phyloP scores from a whole-genome alignment of 78 protist genomes.

The Dictyostelium intermedium region DNA sequence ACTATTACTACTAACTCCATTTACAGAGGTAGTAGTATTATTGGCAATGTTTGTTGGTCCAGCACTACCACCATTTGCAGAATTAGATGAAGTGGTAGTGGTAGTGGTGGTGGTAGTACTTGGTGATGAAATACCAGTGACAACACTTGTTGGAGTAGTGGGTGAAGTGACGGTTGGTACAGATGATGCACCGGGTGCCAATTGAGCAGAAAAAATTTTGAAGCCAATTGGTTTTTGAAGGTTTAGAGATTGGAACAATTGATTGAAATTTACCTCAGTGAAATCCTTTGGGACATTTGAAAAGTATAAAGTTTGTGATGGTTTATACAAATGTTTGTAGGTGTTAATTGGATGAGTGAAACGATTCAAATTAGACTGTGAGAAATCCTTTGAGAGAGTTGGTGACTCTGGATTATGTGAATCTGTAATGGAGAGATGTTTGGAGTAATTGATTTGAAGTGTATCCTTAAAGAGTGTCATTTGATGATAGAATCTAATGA shows the following conservation, averaged over 20 bases:
- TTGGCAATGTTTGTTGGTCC: background rate
- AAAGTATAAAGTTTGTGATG: constrained; percentile 79
- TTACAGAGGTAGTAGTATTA: background rate
- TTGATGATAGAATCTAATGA: constrained; percentile 68
- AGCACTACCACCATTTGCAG: background rate
- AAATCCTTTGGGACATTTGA: constrained; percentile 67
- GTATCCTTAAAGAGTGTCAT: constrained; percentile 51
- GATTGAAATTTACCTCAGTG: constrained; percentile 36
- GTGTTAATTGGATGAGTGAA: constrained; percentile 65
- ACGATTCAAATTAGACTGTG: constrained; percentile 49
- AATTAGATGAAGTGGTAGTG: too few species aligned
- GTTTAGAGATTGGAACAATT: constrained; percentile 40
- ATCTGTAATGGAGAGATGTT: constrained; percentile 80
- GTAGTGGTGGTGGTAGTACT: too few species aligned
- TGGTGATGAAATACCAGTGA: background rate
- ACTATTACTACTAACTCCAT: background rate
- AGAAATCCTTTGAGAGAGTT: constrained; percentile 39
- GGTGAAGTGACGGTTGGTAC: background rate
- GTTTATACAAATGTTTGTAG: constrained; percentile 68
- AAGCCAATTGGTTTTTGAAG: constrained; percentile 54
- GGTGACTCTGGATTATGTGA: constrained; percentile 47
- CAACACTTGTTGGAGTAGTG: background rate
- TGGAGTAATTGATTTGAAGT: constrained; percentile 59
- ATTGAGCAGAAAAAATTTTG: constrained; percentile 34
- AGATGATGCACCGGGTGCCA: background rate